Evolutionary conservation across 2,329 filamentous ascomycete genomes (phyloP).

Genomic region (Cladosporium velox): DNA sequence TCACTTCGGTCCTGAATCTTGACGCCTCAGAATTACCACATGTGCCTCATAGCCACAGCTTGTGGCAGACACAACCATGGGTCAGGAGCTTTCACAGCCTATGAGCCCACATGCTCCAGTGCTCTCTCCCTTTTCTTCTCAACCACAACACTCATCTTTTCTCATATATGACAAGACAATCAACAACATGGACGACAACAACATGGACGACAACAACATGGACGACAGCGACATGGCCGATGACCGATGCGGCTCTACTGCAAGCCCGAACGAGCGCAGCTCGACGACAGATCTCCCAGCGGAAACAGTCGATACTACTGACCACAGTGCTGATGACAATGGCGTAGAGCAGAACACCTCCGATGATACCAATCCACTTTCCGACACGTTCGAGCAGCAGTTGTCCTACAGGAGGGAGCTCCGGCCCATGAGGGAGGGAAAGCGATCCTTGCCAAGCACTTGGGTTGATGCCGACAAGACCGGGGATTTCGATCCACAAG

Average conservation of each 20-base stretch:
- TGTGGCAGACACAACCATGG: not conserved
- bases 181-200: not conserved
- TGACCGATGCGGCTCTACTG: not conserved
- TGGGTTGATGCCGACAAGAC: conserved; percentile 39
- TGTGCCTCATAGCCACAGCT: not conserved
- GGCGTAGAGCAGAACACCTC: not conserved
- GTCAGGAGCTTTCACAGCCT: not conserved
- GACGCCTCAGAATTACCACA: not conserved
- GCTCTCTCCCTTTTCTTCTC: not conserved
- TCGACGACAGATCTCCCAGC: not conserved
- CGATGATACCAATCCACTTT: not conserved
- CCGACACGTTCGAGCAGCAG: not conserved
- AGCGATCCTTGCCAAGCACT: not conserved
- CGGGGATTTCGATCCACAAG: conserved; percentile 37
- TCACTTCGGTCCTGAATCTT: not conserved
- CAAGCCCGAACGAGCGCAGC: not conserved
- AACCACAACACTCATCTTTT: not conserved
- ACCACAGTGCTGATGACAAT: not conserved
- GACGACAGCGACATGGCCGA: not conserved
- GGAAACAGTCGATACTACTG: not conserved
- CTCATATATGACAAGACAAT: not conserved
- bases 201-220: not conserved
- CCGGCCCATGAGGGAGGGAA: not conserved
- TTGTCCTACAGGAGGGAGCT: not conserved
- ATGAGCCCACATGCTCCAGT: not conserved